These are phyloP conservation scores for Poa pratensis DNA, from an alignment of 176 grass and related monocot genomes.

Conservation along the genomic window DNA sequence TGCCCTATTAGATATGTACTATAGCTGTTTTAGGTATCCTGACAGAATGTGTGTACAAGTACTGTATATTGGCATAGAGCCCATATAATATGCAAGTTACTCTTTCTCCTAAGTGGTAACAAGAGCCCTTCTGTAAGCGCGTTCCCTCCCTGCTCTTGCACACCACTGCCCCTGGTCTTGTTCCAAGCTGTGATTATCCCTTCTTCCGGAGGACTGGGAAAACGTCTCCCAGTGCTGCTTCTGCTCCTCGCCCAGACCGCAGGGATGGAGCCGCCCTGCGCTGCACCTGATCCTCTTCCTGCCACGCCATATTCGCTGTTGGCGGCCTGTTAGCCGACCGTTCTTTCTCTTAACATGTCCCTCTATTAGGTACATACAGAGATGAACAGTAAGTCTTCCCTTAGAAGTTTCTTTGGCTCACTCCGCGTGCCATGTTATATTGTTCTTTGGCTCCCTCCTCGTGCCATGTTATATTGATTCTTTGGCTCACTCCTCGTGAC, in stretches of 20 bases:
- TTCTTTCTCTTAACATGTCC: background rate
- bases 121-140: background rate
- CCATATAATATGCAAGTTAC: background rate
- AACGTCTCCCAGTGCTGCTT: background rate
- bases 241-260: background rate
- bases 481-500: background rate
- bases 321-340: background rate
- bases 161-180: background rate
- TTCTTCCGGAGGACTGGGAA: background rate
- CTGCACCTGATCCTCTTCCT: constrained; percentile 1
- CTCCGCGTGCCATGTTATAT: too few species aligned
- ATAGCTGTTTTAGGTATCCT: background rate
- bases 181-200: background rate
- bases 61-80: background rate
- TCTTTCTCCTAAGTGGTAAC: background rate
- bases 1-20: background rate
- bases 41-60: background rate
- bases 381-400: background rate
- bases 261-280: background rate
- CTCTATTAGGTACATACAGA: background rate
- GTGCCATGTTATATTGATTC: background rate
- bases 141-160: background rate
- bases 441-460: background rate
- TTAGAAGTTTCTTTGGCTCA: background rate
- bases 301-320: background rate